Evolutionary conservation across 2,329 filamentous ascomycete species (phyloP).

Genomic region (Hypoxylon sp.): DNA sequence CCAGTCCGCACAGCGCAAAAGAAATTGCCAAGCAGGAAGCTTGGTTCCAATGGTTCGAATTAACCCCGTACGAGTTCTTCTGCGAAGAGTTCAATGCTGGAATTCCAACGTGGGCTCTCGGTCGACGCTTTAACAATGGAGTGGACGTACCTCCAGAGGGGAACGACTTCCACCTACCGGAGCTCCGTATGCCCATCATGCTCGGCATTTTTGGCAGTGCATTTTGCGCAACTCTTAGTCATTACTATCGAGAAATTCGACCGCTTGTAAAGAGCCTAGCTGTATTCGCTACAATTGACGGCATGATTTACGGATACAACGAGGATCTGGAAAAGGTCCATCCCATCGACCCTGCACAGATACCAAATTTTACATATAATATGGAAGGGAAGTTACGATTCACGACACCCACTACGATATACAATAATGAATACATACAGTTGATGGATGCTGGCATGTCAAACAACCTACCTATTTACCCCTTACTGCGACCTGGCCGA

Average conservation of each 20-base stretch:
- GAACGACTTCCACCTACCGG: slow-evolving; percentile 79
- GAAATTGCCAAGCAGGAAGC: slow-evolving; percentile 72
- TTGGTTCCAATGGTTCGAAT: slow-evolving; percentile 99
- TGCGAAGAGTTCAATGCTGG: slow-evolving; percentile 92
- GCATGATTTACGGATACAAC: slow-evolving; percentile 83
- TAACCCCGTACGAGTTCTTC: slow-evolving; percentile 94
- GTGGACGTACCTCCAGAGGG: slow-evolving; percentile 70
- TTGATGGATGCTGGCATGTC: slow-evolving; percentile 99
- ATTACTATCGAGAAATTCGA: slow-evolving; percentile 95
- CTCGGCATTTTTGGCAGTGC: slow-evolving; percentile 97
- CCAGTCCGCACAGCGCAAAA: slow-evolving; percentile 63
- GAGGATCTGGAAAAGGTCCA: slow-evolving; percentile 91
- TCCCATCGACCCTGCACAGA: slow-evolving; percentile 89
- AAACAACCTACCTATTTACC: slow-evolving; percentile 97
- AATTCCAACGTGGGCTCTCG: slow-evolving; percentile 94
- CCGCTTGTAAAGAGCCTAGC: slow-evolving; percentile 81
- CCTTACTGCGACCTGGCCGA: slow-evolving; percentile 86
- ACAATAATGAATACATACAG: slow-evolving; percentile 77
- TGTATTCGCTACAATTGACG: slow-evolving; percentile 82
- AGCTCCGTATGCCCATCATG: slow-evolving; percentile 84
- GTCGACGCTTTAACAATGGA: slow-evolving; percentile 83
- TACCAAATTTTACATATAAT: slow-evolving; percentile 89
- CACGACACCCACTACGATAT: slow-evolving; percentile 82
- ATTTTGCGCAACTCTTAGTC: slow-evolving; percentile 93
- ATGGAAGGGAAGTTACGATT: slow-evolving; percentile 81